phyloP scores from a whole-genome alignment of 163 green algal species.

The Trebouxiophyceae sp. region DNA sequence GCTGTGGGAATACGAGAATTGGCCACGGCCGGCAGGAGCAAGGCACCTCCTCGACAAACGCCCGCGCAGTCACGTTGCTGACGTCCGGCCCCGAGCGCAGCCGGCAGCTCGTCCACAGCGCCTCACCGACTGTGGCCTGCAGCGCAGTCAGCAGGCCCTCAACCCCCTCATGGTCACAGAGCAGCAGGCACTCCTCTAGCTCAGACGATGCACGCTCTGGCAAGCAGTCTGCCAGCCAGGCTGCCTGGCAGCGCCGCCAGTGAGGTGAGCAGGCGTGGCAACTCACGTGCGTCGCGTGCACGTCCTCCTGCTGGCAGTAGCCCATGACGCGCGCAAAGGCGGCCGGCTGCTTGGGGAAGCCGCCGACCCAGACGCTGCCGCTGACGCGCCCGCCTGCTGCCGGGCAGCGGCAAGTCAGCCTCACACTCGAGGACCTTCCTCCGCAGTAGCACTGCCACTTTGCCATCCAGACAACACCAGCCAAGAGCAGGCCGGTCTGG shows the following conservation, averaged over 20 bases:
- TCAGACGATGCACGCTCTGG: too few relatives aligned
- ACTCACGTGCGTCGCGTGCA: constrained; percentile 15
- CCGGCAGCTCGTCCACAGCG: not conserved
- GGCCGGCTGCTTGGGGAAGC: constrained; percentile 33
- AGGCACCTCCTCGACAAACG: not conserved
- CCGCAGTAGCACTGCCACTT: too few relatives aligned
- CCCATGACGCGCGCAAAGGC: constrained; percentile 41
- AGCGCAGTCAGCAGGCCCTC: not conserved
- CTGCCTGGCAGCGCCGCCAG: too few relatives aligned
- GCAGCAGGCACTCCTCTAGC: too few relatives aligned
- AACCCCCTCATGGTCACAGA: too few relatives aligned
- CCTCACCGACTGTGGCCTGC: not conserved
- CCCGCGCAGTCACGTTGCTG: not conserved
- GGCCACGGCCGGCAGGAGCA: not conserved
- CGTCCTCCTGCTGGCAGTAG: constrained; percentile 40
- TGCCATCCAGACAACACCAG: too few relatives aligned
- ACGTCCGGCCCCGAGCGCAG: not conserved
- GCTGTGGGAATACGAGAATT: too few relatives aligned
- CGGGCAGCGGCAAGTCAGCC: too few relatives aligned
- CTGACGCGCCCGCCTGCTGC: constrained; percentile 11
- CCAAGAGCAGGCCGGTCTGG: too few relatives aligned
- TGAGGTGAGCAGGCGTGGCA: too few relatives aligned
- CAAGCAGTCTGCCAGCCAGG: too few relatives aligned
- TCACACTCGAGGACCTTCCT: too few relatives aligned
- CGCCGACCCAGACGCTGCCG: constrained; percentile 21